Percentiles rank a stretch among this genome's conserved stretches.
phyloP scores from a whole-genome alignment of 2,329 filamentous ascomycete genomes.

The Didymella glomerata region DNA sequence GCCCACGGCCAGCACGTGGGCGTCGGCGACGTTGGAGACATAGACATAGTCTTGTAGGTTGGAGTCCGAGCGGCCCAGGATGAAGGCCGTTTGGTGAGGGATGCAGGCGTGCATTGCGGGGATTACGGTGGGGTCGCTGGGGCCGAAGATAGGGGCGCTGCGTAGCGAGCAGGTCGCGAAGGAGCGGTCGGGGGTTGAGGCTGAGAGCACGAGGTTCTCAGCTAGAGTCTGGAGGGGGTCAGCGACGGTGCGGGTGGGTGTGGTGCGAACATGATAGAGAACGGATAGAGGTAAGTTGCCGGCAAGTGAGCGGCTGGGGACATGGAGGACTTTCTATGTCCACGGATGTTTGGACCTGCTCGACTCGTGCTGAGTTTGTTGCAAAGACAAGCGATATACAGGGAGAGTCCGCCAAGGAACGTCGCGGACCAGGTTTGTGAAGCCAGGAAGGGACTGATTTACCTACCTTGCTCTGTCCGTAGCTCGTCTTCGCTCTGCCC shows the following conservation, averaged over 20 bases:
- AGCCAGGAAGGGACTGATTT: not conserved
- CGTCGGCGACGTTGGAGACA: constrained; percentile 75
- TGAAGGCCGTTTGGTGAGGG: constrained; percentile 74
- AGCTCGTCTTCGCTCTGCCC: constrained; percentile 76
- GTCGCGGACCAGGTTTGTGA: not conserved
- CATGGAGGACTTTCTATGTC: not conserved
- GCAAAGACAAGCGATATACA: not conserved
- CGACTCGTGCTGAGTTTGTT: not conserved
- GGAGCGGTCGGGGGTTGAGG: constrained; percentile 64
- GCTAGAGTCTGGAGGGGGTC: constrained; percentile 68
- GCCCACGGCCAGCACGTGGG: constrained; percentile 80
- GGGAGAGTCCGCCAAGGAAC: not conserved
- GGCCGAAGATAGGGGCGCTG: constrained; percentile 88
- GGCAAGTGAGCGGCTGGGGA: not conserved
- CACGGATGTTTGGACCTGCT: not conserved
- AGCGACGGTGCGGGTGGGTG: not conserved
- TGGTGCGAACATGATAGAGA: not conserved
- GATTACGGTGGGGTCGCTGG: constrained; percentile 81
- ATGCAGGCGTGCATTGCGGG: constrained; percentile 78
- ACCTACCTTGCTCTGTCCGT: constrained; percentile 85
- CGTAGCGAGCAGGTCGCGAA: constrained; percentile 84
- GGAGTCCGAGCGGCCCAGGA: constrained; percentile 74
- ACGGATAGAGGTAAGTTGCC: not conserved
- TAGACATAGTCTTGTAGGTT: constrained; percentile 78
- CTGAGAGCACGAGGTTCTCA: constrained; percentile 79